Percentiles rank a stretch among this genome's conserved stretches.
Conservation (phyloP, 1,284 basidiomycete species). For the Ganoderma leucocontextum region DNA sequence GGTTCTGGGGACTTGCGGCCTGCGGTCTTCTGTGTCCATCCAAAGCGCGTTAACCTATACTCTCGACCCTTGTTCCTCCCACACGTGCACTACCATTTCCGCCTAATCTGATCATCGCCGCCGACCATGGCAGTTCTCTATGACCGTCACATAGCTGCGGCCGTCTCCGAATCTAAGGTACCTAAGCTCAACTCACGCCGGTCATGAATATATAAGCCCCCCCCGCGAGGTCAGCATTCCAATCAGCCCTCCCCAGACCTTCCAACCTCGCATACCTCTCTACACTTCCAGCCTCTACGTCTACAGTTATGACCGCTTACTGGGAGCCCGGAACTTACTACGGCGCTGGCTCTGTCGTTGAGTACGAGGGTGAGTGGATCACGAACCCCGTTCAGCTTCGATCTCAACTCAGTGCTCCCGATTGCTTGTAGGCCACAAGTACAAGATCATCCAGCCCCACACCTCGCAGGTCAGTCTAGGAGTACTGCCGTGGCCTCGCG, state of each 20-base stretch:
- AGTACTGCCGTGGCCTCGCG: too few relatives aligned
- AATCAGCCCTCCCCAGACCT: neutral
- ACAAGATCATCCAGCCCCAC: conserved; percentile 78
- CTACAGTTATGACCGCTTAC: conserved; percentile 47
- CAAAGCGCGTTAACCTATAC: neutral
- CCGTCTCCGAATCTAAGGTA: conserved; percentile 7
- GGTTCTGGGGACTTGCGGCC: neutral
- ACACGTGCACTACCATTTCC: conserved; percentile 21
- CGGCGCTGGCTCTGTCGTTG: conserved; percentile 61
- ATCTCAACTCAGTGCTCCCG: conserved; percentile 4
- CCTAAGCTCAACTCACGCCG: neutral
- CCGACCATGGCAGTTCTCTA: conserved; percentile 11
- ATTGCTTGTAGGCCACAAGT: conserved; percentile 56
- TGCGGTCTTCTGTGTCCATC: neutral
- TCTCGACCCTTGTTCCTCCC: conserved; percentile 1
- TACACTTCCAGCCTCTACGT: conserved; percentile 4
- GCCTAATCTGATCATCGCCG: conserved; percentile 31
- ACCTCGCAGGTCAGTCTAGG: conserved; percentile 59
- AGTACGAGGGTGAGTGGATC: conserved; percentile 57
- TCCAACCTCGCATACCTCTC: neutral
- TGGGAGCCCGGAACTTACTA: conserved; percentile 77
- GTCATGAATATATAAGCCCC: conserved; percentile 23
- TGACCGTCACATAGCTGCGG: conserved; percentile 9
- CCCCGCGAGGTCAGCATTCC: neutral
- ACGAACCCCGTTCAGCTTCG: neutral